Evolutionary conservation across 192 early-diverging fungal species (phyloP), one percentile per base, ranked within the genome.

Genomic region (Phlyctochytrium planicorne): DNA sequence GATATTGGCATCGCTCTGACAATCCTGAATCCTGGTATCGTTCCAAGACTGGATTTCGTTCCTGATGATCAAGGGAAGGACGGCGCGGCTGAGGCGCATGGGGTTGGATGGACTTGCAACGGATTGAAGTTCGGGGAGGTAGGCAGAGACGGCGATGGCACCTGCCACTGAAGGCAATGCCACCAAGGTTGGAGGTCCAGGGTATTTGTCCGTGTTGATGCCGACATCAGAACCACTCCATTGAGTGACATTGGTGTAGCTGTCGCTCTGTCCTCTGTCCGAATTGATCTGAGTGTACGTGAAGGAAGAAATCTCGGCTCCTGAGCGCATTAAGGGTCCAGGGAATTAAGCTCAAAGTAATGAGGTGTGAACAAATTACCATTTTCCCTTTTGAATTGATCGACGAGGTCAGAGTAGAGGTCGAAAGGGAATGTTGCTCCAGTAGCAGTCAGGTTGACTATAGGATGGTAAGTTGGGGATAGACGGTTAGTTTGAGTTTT

Each of bases 111-210:
- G 60, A 27, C 23, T 67, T 66, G 50, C 34, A 31, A 6, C 35
- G 66, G 31, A 70, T n/a, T n/a, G 20, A 23, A 67, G 63, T 20
- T 25, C 25, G 60, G 68, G 68, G 1, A 70, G 47, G 34, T 67
- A 37, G 50, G 32, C 65, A 6, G 68, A 65, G 31, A 70, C 52
- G 40, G 52, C 64, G 37, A 70, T 80, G 75, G 55, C 55, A 10
- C 55, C 55, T 20, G 20, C 55, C 16, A 57, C 25, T 4, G 55
- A 57, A 6, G 55, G 55, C 10, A 57, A 25, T 10, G 55, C 55
- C 16, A 57, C 27, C 55, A 57, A 25, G 14, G 16, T 29, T 27
- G 55, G 55, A 12, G 55, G 55, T 10, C 55, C 25, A 25, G 55
- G 55, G 55, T 57, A 57, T 6, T 27, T 57, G 6, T 12, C 27